Evolutionary conservation across 163 green algal genomes (phyloP), one percentile per base, ranked within the genome.

Genomic region (Scenedesmus sp.): DNA sequence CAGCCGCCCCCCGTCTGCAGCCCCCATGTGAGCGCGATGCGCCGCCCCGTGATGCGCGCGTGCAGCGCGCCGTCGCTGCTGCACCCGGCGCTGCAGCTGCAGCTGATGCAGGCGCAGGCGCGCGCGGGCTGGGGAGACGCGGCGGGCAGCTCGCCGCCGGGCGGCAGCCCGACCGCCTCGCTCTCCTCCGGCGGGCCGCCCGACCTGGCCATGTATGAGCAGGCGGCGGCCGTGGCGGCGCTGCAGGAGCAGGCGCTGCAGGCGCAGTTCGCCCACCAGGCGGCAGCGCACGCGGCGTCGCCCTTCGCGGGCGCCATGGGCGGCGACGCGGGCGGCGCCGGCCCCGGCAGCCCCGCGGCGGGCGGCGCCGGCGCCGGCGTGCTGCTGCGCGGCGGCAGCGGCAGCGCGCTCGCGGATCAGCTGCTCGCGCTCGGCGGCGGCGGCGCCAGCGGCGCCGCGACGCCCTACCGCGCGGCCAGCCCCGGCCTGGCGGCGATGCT

Each of bases 51-150:
- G 57, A 6, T 54, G 28, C 51, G 58, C 9, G 71, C 71, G 13
- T 31, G 14, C 44, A 70, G 56, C n/a, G 71, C 71, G 26, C 71
- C 71, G 3, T 79, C 71, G 15, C 71, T 79, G 44, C 56, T 79
- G 45, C 71, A 79, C 34, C 71, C 71, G 45, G 71, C 71, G 3
- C 62, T 79, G 58, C 57, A 69, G 29, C 71, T 70, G 39, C 70
- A 78, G 56, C 56, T 70, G 2, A 24, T 70, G 26, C 56, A 60
- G 26, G 31, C 17, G 11, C 70, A 70, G 70, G 53, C 60, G 45
- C 45, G 44, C 45, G 26, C 3, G 10, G 28, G 7, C 26, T 26
- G 22, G 50, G 26, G 34, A 3, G 29, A 67, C 31, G 29, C 56
- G 17, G 3, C 4, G 22, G 22, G 22, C 22, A 63, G 9, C 56